These are phyloP conservation scores for Ustilago vetiveriae DNA, from an alignment of 1,284 basidiomycete genomes.

Conservation along the genomic window DNA sequence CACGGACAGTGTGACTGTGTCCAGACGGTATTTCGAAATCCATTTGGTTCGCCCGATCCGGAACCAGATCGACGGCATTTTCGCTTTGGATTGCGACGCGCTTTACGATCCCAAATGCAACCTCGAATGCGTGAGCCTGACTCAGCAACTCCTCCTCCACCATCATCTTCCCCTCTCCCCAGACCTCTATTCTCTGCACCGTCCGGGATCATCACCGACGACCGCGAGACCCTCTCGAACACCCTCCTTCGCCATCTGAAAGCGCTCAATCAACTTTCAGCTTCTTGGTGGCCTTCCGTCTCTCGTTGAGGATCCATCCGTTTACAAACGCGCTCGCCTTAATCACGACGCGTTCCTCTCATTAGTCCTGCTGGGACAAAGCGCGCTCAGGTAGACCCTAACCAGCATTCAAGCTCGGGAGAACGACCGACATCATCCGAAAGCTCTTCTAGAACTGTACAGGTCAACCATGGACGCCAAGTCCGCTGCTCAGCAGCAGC, in stretches of 20 bases:
- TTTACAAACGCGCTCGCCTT: background rate
- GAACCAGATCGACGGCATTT: too few species aligned
- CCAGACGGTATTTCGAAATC: too few species aligned
- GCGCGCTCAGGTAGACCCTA: too few species aligned
- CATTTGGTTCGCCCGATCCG: slow-evolving; percentile 39
- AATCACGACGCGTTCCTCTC: slow-evolving; percentile 1
- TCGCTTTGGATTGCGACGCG: too few species aligned
- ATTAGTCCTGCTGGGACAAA: background rate
- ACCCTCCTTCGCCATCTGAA: too few species aligned
- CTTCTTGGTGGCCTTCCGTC: background rate
- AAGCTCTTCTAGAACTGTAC: too few species aligned
- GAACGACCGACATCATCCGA: too few species aligned
- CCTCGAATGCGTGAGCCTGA: slow-evolving; percentile 32
- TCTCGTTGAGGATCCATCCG: background rate
- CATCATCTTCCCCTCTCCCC: slow-evolving; percentile 15
- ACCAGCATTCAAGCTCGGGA: too few species aligned
- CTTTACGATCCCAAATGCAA: too few species aligned
- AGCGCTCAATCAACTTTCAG: background rate
- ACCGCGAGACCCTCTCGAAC: background rate
- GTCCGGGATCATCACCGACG: background rate
- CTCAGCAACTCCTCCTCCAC: slow-evolving; percentile 30
- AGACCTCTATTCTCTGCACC: background rate
- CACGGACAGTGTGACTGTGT: too few species aligned
- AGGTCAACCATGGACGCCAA: slow-evolving; percentile 29
- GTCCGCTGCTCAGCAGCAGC: slow-evolving; percentile 14